Base-by-base conservation (phyloP, 768 basidiomycete genomes). In the Lyophyllum shimeji region DNA sequence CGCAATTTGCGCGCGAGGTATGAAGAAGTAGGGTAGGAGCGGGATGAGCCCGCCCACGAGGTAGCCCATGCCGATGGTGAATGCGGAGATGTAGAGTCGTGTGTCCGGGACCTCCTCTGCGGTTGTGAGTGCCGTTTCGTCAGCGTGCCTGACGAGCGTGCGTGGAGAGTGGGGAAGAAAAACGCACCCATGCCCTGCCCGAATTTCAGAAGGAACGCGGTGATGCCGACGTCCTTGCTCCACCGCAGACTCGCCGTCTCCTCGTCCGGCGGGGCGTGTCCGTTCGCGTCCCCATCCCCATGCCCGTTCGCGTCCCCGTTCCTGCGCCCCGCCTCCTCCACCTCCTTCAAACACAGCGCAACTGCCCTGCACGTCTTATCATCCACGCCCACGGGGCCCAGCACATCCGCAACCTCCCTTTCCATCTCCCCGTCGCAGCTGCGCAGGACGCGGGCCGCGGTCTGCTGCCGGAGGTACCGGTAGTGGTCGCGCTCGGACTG, bases 401-500 rank as follows among this genome's bases (percentile, higher is more conserved):
- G 85, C 1, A 99, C 82, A 37, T 84, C 90, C 53, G 86, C 78
- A 0, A 98, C 94, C 68, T 98, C 97, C 43, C 96, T 86, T 73
- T 98, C 95, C 84, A 98, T 90, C 77, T 98, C 95, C 47, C 94
- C 94, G 8, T 85, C 83, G 67, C 97, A 99, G 53, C 90, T 93
- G 12, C 92, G 86, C 2, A 81, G 69, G n/a, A 98, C 95, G 27
- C 95, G 87, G 17, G 86, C 81, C 42, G 86, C 77, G 9, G 93
- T 95, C 58, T 86, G 82, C 37, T 82, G 79, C 25, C 79, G 83
- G 27, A 89, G 82, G 73, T 90, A 97, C 45, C 86, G 89, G 69
- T 89, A 95, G 71, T 97, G 90, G 69, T 98, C 96, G 45, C 95
- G 87, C 71, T 99, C 97, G 27, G 96, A 89, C 72, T 99, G 93